Conservation (phyloP, 2,329 filamentous ascomycete species). For the Colletotrichum agaves region DNA sequence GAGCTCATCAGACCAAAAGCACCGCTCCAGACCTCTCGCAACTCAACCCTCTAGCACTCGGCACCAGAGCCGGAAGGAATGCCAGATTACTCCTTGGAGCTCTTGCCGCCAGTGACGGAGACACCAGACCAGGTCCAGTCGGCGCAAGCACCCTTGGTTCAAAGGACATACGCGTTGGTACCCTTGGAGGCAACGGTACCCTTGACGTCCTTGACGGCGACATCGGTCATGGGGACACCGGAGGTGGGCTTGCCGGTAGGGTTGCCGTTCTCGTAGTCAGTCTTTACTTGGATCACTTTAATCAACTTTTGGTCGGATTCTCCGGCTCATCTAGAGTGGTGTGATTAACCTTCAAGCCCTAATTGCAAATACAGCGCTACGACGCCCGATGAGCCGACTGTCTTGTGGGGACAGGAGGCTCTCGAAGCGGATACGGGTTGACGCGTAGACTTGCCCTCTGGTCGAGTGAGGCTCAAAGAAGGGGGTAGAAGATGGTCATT, state of each 20-base stretch:
- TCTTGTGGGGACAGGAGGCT: conserved; percentile 24
- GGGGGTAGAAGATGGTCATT: neutral
- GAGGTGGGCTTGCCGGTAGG: conserved; percentile 56
- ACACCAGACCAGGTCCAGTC: conserved; percentile 65
- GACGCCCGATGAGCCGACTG: neutral
- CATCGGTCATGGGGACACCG: conserved; percentile 63
- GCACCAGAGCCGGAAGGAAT: conserved; percentile 40
- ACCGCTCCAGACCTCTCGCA: neutral
- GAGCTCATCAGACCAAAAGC: neutral
- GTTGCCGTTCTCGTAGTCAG: conserved; percentile 57
- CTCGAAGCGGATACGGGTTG: conserved; percentile 18
- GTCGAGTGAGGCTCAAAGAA: conserved; percentile 3
- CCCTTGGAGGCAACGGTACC: conserved; percentile 54
- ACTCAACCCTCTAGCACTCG: conserved; percentile 20
- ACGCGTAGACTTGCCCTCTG: conserved; percentile 20
- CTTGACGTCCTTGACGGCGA: conserved; percentile 56
- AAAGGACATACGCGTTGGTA: conserved; percentile 63
- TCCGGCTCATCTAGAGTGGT: conserved; percentile 1
- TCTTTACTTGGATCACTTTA: neutral
- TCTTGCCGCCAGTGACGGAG: conserved; percentile 62
- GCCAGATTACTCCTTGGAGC: conserved; percentile 42
- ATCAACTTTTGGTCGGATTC: neutral
- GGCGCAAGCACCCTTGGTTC: conserved; percentile 60
- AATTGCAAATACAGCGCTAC: neutral
- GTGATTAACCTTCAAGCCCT: conserved; percentile 28